Evolutionary conservation across 2,329 filamentous ascomycete species (phyloP).

Genomic region (Trichoderma semiorbis): DNA sequence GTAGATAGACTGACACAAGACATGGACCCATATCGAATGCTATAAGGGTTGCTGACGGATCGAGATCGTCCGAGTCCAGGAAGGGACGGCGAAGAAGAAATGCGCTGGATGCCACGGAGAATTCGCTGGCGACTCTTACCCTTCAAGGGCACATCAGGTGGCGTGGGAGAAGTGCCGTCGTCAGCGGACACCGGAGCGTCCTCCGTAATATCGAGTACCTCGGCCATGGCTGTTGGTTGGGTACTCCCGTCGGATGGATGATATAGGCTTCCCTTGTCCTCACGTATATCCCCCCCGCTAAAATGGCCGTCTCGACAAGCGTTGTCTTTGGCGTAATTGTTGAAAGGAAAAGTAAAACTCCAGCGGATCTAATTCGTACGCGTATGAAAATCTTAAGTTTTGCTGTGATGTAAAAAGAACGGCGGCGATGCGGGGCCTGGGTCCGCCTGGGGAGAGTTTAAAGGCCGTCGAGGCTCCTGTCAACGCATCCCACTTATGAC

Average conservation of each 20-base stretch:
- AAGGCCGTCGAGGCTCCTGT: neutral
- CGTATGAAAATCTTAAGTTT: neutral
- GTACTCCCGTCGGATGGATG: neutral
- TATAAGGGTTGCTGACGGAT: slow-evolving; percentile 67
- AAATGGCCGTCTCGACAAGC: neutral
- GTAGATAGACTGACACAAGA: slow-evolving; percentile 54
- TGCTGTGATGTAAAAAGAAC: neutral
- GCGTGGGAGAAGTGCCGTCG: slow-evolving; percentile 21
- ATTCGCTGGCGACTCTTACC: slow-evolving; percentile 67
- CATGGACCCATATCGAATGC: slow-evolving; percentile 44
- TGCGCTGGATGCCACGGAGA: slow-evolving; percentile 71
- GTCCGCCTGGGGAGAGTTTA: slow-evolving; percentile 3
- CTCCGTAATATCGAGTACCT: neutral
- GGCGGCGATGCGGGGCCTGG: neutral
- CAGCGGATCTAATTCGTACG: neutral
- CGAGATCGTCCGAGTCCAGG: slow-evolving; percentile 59
- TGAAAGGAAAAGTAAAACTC: neutral
- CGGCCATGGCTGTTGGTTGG: slow-evolving; percentile 7
- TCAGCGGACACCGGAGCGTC: slow-evolving; percentile 26
- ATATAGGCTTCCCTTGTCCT: neutral
- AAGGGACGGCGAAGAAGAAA: slow-evolving; percentile 75
- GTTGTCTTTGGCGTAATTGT: neutral
- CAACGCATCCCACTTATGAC: neutral
- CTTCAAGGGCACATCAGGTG: slow-evolving; percentile 42
- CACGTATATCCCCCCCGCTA: neutral